Evolutionary conservation across 495 filamentous ascomycete genomes (phyloP), one percentile per base, ranked within the genome.

Genomic region (Talaromyces proteolyticus): DNA sequence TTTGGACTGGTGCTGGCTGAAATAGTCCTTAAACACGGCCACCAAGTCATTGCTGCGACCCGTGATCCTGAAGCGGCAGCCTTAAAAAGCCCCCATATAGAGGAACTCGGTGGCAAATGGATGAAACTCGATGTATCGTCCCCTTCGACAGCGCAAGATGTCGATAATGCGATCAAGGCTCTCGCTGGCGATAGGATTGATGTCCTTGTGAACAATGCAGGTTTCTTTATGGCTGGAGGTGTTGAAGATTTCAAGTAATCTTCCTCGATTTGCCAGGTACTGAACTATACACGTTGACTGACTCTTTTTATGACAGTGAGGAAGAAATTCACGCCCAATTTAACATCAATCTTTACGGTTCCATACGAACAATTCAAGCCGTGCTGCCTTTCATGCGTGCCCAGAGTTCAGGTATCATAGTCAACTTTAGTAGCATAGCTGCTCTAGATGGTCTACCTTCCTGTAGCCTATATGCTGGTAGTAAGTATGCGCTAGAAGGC

Each of bases 401-500:
- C 11, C 53, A 58, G 41, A 59, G 55, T 24, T 53, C 65, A 6
- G 68, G 74, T 3, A 71, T 66, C 0, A 59, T 81, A 22, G 66
- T 73, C 8, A 78, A 72, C 42, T 58, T 81, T n/a, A 73, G 73
- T 16, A 73, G 69, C 18, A 68, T 72, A 42, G 67, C 64, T 0
- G 67, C 63, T 0, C 69, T 74, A 53, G 60, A 65, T 41, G 55
- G 62, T 5, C 57, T 67, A 29, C 59, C 75, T 7, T 56, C 65
- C 1, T 65, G 60, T 49, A 69, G 66, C 6, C 49, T 78, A 23
- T 84, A 84, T 58, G 66, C 61, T 20, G 72, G 67, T 0, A 70
- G 76, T 1, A 85, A 84, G 53, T 76, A 70, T 36, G 80, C 75
- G 2, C 56, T 79, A 1, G 74, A 76, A 63, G 72, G 69, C 21